Evolutionary conservation across 192 early-diverging fungal genomes (phyloP), one percentile per base, ranked within the genome.

Genomic region (Bifiguratus adelaidae): DNA sequence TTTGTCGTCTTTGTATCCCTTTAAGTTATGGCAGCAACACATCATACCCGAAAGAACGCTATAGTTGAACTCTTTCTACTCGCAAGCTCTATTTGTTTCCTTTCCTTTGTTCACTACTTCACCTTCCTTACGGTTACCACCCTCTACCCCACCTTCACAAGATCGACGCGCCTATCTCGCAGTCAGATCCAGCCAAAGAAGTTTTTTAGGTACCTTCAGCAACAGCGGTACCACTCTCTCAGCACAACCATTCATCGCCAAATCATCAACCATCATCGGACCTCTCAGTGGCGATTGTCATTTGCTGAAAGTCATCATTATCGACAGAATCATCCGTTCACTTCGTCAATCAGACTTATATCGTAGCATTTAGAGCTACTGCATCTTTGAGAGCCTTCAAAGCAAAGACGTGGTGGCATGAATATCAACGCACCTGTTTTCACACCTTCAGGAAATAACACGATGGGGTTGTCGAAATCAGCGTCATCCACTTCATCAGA

Each of bases 391-490:
- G 30, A 47, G 16, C 37, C 16, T 21, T 21, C 6, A 15, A 40
- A n/a, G n/a, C 8, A n/a, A 8, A 40, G 37, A 15, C 22, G 37
- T 20, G 7, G 18, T 23, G 38, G 16, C 29, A 63, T 63, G 61
- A 63, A 63, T 44, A 45, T 30, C 41, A 37, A 63, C 24, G 61
- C 61, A 20, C 55, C 55, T 22, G 45, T 20, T 34, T 63, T 63
- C 44, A n/a, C 49, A 15, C 61, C 61, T 42, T n/a, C 26, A 12
- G 29, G 41, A 20, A 30, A 28, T 9, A 25, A 20, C 37, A 40
- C 7, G 15, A 13, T n/a, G n/a, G n/a, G n/a, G n/a, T n/a, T n/a
- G n/a, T n/a, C n/a, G n/a, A n/a, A n/a, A n/a, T n/a, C n/a, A n/a
- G n/a, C n/a, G n/a, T n/a, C n/a, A n/a, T n/a, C 37, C 13, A 13